phyloP scores from a whole-genome alignment of 495 filamentous ascomycete genomes.

The Pseudevernia furfuracea region DNA sequence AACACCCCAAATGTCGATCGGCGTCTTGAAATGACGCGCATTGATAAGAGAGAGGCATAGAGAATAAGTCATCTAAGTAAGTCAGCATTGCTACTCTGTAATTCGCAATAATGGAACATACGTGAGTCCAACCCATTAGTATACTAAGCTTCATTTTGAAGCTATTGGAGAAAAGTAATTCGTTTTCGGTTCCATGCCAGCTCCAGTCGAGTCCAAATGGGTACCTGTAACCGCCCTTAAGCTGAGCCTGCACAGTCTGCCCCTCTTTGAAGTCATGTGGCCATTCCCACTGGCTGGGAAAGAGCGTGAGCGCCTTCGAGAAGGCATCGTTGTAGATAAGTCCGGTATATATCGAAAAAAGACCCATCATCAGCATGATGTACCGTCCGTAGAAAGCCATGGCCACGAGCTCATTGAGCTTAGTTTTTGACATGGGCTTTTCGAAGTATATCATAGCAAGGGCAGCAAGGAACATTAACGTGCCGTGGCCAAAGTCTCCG shows the following conservation, averaged over 20 bases:
- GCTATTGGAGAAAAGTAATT: constrained; percentile 88
- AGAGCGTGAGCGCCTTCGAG: constrained; percentile 81
- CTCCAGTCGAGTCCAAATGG: constrained; percentile 95
- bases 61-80: constrained; percentile 83
- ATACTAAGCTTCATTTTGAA: constrained; percentile 99
- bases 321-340: constrained; percentile 98
- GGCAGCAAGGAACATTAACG: constrained; percentile 74
- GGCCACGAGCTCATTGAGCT: constrained; percentile 86
- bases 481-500: constrained; percentile 88
- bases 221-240: constrained; percentile 71
- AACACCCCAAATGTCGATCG: constrained; percentile 92
- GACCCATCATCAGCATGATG: constrained; percentile 95
- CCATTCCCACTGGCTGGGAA: constrained; percentile 84
- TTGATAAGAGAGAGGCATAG: constrained; percentile 90
- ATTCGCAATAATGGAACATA: constrained; percentile 32
- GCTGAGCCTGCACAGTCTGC: constrained; percentile 50
- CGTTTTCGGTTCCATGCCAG: constrained; percentile 93
- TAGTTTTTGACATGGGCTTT: constrained; percentile 70
- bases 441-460: constrained; percentile 93
- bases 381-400: constrained; percentile 99
- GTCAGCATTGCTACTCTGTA: constrained; percentile 16
- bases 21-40: constrained; percentile 84
- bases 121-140: constrained; percentile 86
- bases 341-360: constrained; percentile 95
- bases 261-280: constrained; percentile 58